Conservation (phyloP, 108 stramenopile genomes). For the Schizochytrium sp. region DNA sequence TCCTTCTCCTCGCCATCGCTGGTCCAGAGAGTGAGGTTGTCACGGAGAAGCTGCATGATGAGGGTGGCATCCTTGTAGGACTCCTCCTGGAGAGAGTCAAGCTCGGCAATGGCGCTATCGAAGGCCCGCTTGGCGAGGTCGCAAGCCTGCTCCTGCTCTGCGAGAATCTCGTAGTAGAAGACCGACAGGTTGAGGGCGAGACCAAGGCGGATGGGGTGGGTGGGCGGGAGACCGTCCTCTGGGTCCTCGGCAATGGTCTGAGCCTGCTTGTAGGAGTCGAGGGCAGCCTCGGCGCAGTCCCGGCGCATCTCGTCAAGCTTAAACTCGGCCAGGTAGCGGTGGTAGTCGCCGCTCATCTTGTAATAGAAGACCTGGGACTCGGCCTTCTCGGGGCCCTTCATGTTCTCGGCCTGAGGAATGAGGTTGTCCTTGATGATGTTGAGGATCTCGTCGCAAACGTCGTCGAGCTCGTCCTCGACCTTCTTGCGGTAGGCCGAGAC, state of each 20-base stretch:
- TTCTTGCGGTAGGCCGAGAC: slow-evolving; percentile 21
- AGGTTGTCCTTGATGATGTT: slow-evolving; percentile 89
- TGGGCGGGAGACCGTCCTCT: slow-evolving; percentile 83
- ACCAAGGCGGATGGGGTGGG: slow-evolving; percentile 99
- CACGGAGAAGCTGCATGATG: slow-evolving; percentile 99
- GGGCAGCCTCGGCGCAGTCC: slow-evolving; percentile 78
- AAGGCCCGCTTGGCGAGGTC: slow-evolving; percentile 98
- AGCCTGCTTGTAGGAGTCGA: slow-evolving; percentile 95
- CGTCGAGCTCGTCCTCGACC: slow-evolving; percentile 80
- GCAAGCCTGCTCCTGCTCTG: slow-evolving; percentile 85
- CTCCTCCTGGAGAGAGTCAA: slow-evolving; percentile 97
- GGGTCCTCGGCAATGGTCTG: slow-evolving; percentile 72
- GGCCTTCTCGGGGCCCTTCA: slow-evolving; percentile 64
- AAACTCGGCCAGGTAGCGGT: slow-evolving; percentile 96
- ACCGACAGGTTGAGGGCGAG: slow-evolving; percentile 99
- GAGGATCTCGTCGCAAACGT: slow-evolving; percentile 98
- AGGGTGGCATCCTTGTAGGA: slow-evolving; percentile 99
- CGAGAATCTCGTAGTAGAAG: slow-evolving; percentile 99
- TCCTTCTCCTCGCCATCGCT: slow-evolving; percentile 52
- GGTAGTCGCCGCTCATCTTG: slow-evolving; percentile 99
- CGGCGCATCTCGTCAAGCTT: slow-evolving; percentile 74
- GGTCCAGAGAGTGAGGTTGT: slow-evolving; percentile 99
- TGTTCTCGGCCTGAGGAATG: slow-evolving; percentile 91
- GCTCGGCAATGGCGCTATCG: slow-evolving; percentile 98
- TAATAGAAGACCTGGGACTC: slow-evolving; percentile 95